phyloP scores from a whole-genome alignment of 495 filamentous ascomycete species.

The Neurospora tetraspora region DNA sequence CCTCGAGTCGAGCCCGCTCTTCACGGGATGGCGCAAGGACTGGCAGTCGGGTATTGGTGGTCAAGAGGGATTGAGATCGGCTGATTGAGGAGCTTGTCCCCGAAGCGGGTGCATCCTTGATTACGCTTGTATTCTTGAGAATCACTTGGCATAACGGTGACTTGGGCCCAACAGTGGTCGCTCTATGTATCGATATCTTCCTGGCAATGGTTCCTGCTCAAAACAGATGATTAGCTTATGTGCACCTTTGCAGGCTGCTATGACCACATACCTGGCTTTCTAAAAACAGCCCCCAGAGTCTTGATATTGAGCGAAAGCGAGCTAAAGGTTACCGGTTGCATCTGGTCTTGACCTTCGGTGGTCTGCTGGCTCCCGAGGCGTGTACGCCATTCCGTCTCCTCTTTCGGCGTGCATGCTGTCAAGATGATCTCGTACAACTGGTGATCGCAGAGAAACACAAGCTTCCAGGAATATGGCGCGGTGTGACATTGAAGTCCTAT shows the following conservation, averaged over 20 bases:
- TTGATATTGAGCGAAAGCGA: slow-evolving; percentile 59
- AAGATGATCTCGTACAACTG: slow-evolving; percentile 77
- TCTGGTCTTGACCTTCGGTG: slow-evolving; percentile 35
- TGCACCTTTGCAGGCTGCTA: too few relatives aligned
- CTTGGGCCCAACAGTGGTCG: slow-evolving; percentile 55
- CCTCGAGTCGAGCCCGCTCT: slow-evolving; percentile 71
- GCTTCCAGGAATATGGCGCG: slow-evolving; percentile 83
- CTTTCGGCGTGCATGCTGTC: slow-evolving; percentile 74
- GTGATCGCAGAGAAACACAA: slow-evolving; percentile 71
- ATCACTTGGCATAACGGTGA: slow-evolving; percentile 62
- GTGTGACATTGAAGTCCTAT: slow-evolving; percentile 78
- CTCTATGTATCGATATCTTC: slow-evolving; percentile 70
- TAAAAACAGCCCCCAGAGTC: slow-evolving; percentile 63
- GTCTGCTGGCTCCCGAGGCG: slow-evolving; percentile 33
- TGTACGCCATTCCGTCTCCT: slow-evolving; percentile 69
- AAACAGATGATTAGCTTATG: slow-evolving; percentile 4
- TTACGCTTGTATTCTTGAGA: slow-evolving; percentile 77
- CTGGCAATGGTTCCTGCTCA: slow-evolving; percentile 54
- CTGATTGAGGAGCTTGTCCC: slow-evolving; percentile 42
- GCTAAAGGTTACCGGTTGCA: slow-evolving; percentile 39
- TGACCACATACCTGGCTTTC: slow-evolving; percentile 43
- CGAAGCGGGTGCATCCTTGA: slow-evolving; percentile 40
- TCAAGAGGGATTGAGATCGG: slow-evolving; percentile 61
- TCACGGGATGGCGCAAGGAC: slow-evolving; percentile 57
- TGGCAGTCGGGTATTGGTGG: slow-evolving; percentile 49